Conservation (phyloP, 192 early-diverging fungal genomes). For the Podila epigama region DNA sequence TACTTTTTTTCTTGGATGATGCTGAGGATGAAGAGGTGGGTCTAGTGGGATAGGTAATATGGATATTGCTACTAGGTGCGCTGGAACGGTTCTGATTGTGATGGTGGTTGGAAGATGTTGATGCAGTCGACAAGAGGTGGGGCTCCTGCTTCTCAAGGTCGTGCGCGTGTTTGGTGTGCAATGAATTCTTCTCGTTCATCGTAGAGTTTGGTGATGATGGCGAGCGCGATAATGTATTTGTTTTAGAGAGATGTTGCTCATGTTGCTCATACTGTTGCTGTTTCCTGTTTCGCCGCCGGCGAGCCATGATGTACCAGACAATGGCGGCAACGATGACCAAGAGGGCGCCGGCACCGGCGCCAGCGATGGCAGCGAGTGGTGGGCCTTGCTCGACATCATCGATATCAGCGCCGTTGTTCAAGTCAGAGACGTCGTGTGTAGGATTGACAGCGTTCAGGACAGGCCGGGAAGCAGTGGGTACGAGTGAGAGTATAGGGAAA, state of each 20-base stretch:
- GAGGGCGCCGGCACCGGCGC: slow-evolving; percentile 9
- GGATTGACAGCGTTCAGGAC: neutral
- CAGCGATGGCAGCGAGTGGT: slow-evolving; percentile 8
- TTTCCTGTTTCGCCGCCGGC: slow-evolving; percentile 11
- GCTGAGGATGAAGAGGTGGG: neutral
- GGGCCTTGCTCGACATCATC: neutral
- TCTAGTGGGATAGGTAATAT: neutral
- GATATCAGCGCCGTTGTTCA: neutral
- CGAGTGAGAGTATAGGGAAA: neutral
- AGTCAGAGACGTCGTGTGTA: neutral
- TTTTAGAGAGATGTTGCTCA: neutral
- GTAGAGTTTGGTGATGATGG: neutral
- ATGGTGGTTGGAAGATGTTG: neutral
- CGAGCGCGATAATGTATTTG: neutral
- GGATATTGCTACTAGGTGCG: too few species aligned
- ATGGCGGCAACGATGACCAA: slow-evolving; percentile 8
- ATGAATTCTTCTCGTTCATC: too few species aligned
- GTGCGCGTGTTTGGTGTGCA: neutral
- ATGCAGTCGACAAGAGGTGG: neutral
- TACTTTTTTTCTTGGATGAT: neutral
- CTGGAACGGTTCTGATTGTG: too few species aligned
- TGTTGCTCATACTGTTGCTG: neutral
- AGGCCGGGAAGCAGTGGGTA: neutral
- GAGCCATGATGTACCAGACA: slow-evolving; percentile 14
- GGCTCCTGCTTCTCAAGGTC: neutral